phyloP scores from a whole-genome alignment of 495 filamentous ascomycete species.

The Monascus purpureus region DNA sequence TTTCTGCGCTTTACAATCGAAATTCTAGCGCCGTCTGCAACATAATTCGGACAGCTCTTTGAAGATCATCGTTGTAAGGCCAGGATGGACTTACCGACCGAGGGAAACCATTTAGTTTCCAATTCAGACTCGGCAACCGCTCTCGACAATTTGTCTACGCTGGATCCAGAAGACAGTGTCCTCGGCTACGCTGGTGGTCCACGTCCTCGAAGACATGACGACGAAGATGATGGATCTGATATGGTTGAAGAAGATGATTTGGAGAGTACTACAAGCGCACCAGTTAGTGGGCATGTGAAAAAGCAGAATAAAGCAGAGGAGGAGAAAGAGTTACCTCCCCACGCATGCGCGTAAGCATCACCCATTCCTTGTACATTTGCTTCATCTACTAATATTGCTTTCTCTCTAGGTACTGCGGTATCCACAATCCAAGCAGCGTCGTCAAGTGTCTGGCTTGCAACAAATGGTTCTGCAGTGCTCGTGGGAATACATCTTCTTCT shows the following conservation, averaged over 20 bases:
- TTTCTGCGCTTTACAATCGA: no score
- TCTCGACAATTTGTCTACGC: slow-evolving; percentile 49
- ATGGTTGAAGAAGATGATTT: slow-evolving; percentile 79
- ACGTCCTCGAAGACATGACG: slow-evolving; percentile 60
- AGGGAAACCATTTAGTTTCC: slow-evolving; percentile 68
- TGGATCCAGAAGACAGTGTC: slow-evolving; percentile 65
- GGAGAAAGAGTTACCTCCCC: slow-evolving; percentile 81
- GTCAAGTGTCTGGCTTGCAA: slow-evolving; percentile 91
- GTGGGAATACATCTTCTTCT: slow-evolving; percentile 90
- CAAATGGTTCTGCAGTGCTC: slow-evolving; percentile 99
- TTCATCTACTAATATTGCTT: background rate
- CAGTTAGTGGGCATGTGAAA: slow-evolving; percentile 57
- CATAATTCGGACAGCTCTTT: no score
- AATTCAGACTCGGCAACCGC: slow-evolving; percentile 64
- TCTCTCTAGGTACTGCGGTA: slow-evolving; percentile 73
- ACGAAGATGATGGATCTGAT: slow-evolving; percentile 79
- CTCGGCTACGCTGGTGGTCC: slow-evolving; percentile 44
- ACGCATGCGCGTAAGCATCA: slow-evolving; percentile 84
- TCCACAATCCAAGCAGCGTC: slow-evolving; percentile 87
- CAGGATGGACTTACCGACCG: no score
- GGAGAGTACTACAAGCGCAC: slow-evolving; percentile 80
- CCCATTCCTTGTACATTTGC: background rate
- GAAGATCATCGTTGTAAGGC: no score
- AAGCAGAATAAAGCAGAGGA: slow-evolving; percentile 55
- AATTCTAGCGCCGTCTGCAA: no score